phyloP scores from a whole-genome alignment of 2,329 filamentous ascomycete species.

The Neoarthrinium moseri region DNA sequence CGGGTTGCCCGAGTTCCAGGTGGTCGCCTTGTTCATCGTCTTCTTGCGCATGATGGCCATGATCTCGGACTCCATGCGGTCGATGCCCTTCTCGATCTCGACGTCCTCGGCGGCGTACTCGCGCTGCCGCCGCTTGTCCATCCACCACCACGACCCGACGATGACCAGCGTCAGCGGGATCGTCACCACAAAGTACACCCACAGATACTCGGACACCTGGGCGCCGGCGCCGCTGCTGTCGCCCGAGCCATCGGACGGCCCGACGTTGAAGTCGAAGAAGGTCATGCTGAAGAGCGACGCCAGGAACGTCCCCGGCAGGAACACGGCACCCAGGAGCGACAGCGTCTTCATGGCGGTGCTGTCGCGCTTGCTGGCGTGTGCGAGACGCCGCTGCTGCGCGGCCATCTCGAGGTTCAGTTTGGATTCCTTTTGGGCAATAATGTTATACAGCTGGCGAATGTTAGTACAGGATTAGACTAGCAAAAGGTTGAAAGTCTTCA shows the following conservation, averaged over 20 bases:
- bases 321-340: constrained; percentile 61
- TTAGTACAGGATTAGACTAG: not conserved
- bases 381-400: constrained; percentile 57
- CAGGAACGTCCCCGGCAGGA: constrained; percentile 61
- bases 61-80: constrained; percentile 56
- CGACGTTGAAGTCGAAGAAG: constrained; percentile 61
- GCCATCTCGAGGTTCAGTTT: constrained; percentile 64
- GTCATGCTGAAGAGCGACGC: constrained; percentile 66
- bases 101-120: constrained; percentile 47
- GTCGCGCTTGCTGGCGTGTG: constrained; percentile 60
- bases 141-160: constrained; percentile 53
- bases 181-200: constrained; percentile 64
- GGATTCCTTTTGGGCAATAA: constrained; percentile 64
- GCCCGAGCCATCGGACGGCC: constrained; percentile 19
- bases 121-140: constrained; percentile 49
- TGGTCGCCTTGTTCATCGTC: constrained; percentile 55
- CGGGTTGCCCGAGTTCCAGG: constrained; percentile 43
- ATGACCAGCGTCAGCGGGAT: constrained; percentile 56
- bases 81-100: constrained; percentile 54
- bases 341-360: constrained; percentile 66
- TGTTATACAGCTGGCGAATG: constrained; percentile 56
- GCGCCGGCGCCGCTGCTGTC: constrained; percentile 35
- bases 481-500: not conserved
- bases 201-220: constrained; percentile 50
- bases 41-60: constrained; percentile 54